Conservation (phyloP, 495 filamentous ascomycete species). For the Lindgomyces ingoldianus region DNA sequence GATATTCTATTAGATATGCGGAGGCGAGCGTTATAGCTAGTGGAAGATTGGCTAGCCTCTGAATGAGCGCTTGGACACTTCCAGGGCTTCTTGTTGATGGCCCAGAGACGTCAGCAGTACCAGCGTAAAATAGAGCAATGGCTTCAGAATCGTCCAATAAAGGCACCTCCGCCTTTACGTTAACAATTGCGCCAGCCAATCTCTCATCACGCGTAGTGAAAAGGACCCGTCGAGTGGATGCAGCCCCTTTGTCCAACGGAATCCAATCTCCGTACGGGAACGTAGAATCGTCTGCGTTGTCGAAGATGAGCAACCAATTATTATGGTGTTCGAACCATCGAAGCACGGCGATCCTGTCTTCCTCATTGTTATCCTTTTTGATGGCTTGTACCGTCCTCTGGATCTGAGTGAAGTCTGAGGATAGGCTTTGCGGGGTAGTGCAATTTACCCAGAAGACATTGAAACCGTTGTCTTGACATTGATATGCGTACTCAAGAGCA, state of each 20-base stretch:
- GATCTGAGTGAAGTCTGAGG: too few species aligned
- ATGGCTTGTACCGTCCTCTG: too few species aligned
- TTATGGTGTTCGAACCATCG: constrained; percentile 20
- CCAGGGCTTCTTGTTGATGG: constrained; percentile 29
- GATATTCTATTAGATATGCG: constrained; percentile 35
- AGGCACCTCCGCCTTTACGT: too few species aligned
- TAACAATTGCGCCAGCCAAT: too few species aligned
- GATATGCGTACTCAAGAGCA: constrained; percentile 34
- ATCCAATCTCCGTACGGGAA: constrained; percentile 19
- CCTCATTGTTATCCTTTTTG: constrained; percentile 30
- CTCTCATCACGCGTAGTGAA: constrained; percentile 36
- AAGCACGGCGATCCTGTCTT: too few species aligned
- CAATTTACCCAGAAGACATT: constrained; percentile 38
- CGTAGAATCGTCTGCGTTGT: constrained; percentile 39
- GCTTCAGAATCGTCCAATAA: too few species aligned
- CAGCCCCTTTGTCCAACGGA: constrained; percentile 30
- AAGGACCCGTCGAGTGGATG: too few species aligned
- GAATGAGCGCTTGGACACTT: constrained; percentile 11
- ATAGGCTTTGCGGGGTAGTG: too few species aligned
- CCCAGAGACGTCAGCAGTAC: too few species aligned
- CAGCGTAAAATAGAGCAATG: too few species aligned
- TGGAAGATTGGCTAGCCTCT: constrained; percentile 35
- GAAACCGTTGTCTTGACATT: constrained; percentile 17
- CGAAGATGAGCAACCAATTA: constrained; percentile 29
- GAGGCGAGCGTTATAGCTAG: constrained; percentile 41